phyloP scores from a whole-genome alignment of 305 asterid species.

The Fraxinus angustifolia region DNA sequence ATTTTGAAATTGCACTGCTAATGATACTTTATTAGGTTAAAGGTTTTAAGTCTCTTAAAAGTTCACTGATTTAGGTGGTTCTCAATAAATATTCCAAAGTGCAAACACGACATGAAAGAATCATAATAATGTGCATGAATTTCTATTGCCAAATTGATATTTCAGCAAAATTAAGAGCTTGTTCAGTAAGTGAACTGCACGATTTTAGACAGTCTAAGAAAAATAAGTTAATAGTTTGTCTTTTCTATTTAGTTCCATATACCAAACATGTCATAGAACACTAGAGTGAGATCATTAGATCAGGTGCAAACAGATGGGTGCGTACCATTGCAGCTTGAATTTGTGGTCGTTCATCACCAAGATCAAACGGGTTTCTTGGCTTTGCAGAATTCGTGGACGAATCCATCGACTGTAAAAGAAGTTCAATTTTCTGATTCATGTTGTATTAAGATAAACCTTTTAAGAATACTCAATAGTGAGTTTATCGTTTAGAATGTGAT shows the following conservation, averaged over 20 bases:
- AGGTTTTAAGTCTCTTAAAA: not conserved
- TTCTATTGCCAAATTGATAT: not conserved
- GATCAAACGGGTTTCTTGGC: slow-evolving; percentile 71
- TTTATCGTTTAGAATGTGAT: slow-evolving; percentile 8
- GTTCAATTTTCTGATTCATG: not conserved
- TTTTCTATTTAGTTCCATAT: not conserved
- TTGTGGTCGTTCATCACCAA: slow-evolving; percentile 44
- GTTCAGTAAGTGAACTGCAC: not conserved
- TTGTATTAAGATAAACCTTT: not conserved
- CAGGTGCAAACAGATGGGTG: slow-evolving; percentile 3
- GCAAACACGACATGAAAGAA: not conserved
- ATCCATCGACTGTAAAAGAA: slow-evolving; percentile 40
- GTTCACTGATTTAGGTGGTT: not conserved
- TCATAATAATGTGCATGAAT: not conserved
- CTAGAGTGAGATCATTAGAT: not conserved
- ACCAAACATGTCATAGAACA: not conserved
- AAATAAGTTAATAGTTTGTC: not conserved
- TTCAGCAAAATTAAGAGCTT: not conserved
- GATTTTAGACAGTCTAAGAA: not conserved
- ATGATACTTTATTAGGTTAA: not conserved
- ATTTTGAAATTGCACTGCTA: not conserved
- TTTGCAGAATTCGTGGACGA: slow-evolving; percentile 33
- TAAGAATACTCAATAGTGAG: not conserved
- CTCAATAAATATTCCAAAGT: not conserved
- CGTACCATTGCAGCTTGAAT: slow-evolving; percentile 52